A percentile compares a stretch with the other conserved stretches of the same genome.
Conservation (phyloP, 2,329 filamentous ascomycete genomes). For the Talaromyces sp. region DNA sequence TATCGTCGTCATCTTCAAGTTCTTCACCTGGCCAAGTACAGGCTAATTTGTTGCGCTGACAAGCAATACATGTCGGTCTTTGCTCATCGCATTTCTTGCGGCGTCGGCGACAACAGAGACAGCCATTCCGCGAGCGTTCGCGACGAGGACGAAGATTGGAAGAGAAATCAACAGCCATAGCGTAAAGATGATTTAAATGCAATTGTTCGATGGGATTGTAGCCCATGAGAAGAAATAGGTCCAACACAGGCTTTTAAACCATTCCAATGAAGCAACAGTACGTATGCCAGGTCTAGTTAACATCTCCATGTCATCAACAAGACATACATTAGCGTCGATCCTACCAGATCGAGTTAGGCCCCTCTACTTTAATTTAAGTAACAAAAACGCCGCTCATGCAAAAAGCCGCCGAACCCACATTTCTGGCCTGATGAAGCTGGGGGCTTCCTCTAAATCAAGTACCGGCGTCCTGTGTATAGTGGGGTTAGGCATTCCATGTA, state of each 20-base stretch:
- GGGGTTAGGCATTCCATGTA: not conserved
- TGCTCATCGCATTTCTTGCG: slow-evolving; percentile 8
- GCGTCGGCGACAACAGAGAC: slow-evolving; percentile 4
- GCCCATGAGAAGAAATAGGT: too few relatives aligned
- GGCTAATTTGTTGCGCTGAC: not conserved
- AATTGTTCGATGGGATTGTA: not conserved
- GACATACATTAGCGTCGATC: not conserved
- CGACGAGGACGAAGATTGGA: slow-evolving; percentile 2
- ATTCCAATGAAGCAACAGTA: too few relatives aligned
- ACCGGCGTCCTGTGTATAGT: not conserved
- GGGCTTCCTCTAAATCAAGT: not conserved
- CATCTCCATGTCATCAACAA: not conserved
- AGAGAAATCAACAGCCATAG: not conserved
- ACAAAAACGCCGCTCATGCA: not conserved
- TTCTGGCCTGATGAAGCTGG: not conserved
- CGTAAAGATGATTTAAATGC: not conserved
- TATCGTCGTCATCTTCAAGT: not conserved
- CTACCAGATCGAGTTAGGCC: not conserved
- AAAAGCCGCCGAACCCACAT: not conserved
- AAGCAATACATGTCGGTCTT: slow-evolving; percentile 1
- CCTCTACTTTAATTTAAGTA: not conserved
- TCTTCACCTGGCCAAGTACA: slow-evolving; percentile 1
- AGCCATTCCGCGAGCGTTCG: not conserved
- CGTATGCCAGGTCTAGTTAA: not conserved
- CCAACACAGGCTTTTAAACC: too few relatives aligned